These are phyloP conservation scores for Globisporangium recalcitrans DNA, from an alignment of 352 stramenopile species.

Conservation along the genomic window DNA sequence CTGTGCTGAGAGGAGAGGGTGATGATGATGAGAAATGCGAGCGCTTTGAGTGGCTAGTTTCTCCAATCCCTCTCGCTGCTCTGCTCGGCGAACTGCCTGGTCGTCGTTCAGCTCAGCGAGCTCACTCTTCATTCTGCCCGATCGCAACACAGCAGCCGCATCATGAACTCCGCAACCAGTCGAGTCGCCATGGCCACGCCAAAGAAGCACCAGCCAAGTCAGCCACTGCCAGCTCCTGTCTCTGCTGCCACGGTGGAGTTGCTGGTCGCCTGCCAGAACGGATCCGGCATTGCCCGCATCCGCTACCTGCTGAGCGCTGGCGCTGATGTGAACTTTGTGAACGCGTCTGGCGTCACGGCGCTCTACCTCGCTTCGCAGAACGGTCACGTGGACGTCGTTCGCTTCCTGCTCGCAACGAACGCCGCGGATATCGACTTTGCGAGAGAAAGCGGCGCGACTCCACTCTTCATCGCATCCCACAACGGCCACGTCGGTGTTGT, in stretches of 20 bases:
- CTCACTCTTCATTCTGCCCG: neutral
- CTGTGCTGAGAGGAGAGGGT: neutral
- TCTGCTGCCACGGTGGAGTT: neutral
- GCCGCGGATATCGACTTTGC: constrained; percentile 1
- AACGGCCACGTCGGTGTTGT: constrained; percentile 12
- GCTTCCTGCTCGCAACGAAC: neutral
- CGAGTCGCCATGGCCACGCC: neutral
- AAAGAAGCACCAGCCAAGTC: neutral
- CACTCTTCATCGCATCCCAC: constrained; percentile 12
- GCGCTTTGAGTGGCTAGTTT: neutral
- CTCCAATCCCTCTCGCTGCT: no score
- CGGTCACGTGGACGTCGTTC: constrained; percentile 3
- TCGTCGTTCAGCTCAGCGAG: neutral
- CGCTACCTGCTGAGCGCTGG: neutral
- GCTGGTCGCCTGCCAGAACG: neutral
- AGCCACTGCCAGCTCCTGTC: neutral
- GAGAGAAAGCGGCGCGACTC: constrained; percentile 4
- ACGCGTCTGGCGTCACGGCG: neutral
- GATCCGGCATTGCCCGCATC: neutral
- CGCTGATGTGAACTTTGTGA: constrained; percentile 1
- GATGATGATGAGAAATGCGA: neutral
- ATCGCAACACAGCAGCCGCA: neutral
- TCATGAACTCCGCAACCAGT: neutral
- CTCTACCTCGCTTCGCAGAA: constrained; percentile 12
- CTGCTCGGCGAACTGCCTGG: neutral